A percentile compares a stretch with the other conserved stretches of the same genome.
phyloP scores from a whole-genome alignment of 768 basidiomycete genomes.

The Amanita pallidorosea region DNA sequence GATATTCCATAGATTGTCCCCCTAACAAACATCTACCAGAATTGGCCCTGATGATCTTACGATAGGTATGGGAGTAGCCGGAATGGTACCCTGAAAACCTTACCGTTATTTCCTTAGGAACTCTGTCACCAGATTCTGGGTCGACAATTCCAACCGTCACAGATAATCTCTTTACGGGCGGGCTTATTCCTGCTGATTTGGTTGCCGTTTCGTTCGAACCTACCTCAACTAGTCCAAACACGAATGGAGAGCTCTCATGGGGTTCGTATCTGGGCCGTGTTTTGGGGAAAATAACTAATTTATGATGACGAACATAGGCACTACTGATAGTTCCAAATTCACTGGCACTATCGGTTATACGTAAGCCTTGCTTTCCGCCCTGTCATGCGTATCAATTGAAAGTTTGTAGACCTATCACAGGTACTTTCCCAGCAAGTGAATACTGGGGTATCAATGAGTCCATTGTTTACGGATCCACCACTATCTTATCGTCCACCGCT shows the following conservation, averaged over 20 bases:
- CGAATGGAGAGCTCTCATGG: conserved; percentile 47
- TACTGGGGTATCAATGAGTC: conserved; percentile 58
- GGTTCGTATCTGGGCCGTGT: conserved; percentile 19
- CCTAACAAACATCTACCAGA: conserved; percentile 18
- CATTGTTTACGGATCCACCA: conserved; percentile 36
- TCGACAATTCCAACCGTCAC: conserved; percentile 42
- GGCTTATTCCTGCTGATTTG: conserved; percentile 25
- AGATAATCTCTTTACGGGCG: conserved; percentile 35
- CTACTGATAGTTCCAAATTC: conserved; percentile 32
- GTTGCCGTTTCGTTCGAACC: conserved; percentile 47
- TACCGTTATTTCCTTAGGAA: conserved; percentile 14
- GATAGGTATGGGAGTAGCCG: conserved; percentile 16
- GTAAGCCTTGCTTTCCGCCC: conserved; percentile 14
- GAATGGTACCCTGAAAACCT: background rate
- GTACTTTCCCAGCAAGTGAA: conserved; percentile 29
- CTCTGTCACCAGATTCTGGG: conserved; percentile 19
- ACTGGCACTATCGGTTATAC: conserved; percentile 31
- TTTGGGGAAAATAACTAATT: conserved; percentile 11
- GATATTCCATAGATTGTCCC: background rate
- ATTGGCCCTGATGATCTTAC: conserved; percentile 55
- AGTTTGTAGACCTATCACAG: conserved; percentile 30
- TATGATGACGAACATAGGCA: conserved; percentile 19
- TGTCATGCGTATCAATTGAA: background rate
- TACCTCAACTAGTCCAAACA: conserved; percentile 18
- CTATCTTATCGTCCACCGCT: conserved; percentile 34